Conservation (phyloP, 1,284 basidiomycete genomes). For the Sanghuangporus baumii region DNA sequence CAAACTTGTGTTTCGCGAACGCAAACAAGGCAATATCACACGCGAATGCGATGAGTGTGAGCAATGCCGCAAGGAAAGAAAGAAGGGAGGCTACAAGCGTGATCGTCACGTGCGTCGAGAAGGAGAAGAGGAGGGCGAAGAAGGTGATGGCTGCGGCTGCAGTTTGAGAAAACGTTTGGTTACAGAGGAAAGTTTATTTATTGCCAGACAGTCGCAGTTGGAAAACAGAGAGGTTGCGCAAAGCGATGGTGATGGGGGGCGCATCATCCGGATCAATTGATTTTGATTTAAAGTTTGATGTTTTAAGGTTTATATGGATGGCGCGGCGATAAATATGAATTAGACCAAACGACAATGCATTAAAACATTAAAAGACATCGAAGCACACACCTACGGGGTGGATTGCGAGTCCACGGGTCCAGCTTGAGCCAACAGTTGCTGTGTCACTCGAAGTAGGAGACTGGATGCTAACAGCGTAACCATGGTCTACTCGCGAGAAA, state of each 20-base stretch:
- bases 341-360: conserved; percentile 1
- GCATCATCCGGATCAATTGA: not conserved
- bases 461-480: conserved; percentile 10
- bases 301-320: too few relatives aligned
- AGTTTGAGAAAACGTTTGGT: not conserved
- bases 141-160: conserved; percentile 59
- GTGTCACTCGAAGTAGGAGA: conserved; percentile 15
- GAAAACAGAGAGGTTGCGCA: not conserved
- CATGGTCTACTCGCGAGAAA: conserved; percentile 11
- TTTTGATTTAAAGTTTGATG: not conserved
- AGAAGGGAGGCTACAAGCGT: conserved; percentile 54
- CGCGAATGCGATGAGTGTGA: conserved; percentile 65
- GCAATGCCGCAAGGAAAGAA: conserved; percentile 58
- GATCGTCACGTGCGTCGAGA: conserved; percentile 55
- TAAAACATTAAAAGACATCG: not conserved
- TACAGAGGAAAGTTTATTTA: not conserved
- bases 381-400: conserved; percentile 60
- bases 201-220: not conserved
- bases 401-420: conserved; percentile 68
- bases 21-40: conserved; percentile 71
- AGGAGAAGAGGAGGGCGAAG: conserved; percentile 55
- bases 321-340: not conserved
- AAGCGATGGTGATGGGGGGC: too few relatives aligned
- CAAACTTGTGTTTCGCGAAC: conserved; percentile 51
- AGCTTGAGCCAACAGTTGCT: conserved; percentile 42